phyloP scores from a whole-genome alignment of 768 basidiomycete species.

The Suillus spraguei region DNA sequence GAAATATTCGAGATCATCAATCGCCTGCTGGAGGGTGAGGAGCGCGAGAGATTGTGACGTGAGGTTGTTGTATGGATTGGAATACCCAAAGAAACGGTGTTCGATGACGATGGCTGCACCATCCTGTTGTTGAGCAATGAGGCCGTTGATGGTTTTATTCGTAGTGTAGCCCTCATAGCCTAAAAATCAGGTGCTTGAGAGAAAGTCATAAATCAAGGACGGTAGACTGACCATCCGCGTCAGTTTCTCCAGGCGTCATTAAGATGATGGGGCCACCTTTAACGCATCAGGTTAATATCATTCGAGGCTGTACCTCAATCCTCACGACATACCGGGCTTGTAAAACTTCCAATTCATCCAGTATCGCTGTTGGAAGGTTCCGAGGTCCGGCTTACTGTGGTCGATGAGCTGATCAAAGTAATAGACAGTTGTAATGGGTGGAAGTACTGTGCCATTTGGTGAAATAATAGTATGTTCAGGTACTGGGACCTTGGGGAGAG shows the following conservation, averaged over 20 bases:
- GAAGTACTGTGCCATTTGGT: slow-evolving; percentile 30
- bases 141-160: slow-evolving; percentile 63
- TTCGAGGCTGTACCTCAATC: slow-evolving; percentile 24
- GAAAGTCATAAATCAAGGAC: neutral
- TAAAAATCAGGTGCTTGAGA: slow-evolving; percentile 10
- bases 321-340: slow-evolving; percentile 39
- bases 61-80: slow-evolving; percentile 67
- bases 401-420: slow-evolving; percentile 40
- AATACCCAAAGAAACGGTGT: slow-evolving; percentile 77
- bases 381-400: slow-evolving; percentile 55
- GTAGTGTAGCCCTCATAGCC: slow-evolving; percentile 55
- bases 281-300: slow-evolving; percentile 8
- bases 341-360: slow-evolving; percentile 74
- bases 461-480: slow-evolving; percentile 16
- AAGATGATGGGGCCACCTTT: slow-evolving; percentile 31
- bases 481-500: slow-evolving; percentile 18
- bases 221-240: slow-evolving; percentile 44
- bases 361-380: slow-evolving; percentile 76
- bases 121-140: slow-evolving; percentile 64
- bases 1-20: slow-evolving; percentile 74
- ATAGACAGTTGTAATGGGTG: slow-evolving; percentile 29
- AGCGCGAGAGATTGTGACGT: slow-evolving; percentile 55
- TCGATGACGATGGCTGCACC: slow-evolving; percentile 69
- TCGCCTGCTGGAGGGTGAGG: slow-evolving; percentile 74
- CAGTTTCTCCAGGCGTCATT: slow-evolving; percentile 63